phyloP scores from a whole-genome alignment of 1,139 yeast genomes.

The Suhomyces coccinellae region DNA sequence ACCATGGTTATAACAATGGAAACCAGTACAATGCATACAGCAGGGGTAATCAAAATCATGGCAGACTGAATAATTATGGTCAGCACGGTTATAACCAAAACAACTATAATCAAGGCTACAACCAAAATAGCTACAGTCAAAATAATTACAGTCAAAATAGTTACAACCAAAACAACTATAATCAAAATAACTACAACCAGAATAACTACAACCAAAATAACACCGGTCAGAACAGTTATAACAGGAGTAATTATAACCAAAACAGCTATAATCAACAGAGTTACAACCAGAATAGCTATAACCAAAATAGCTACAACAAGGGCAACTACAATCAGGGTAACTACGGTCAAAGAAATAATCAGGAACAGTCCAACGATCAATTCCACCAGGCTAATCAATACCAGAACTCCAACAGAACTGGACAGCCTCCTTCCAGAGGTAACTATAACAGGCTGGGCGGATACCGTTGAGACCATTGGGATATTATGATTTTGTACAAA shows the following conservation, averaged over 20 bases:
- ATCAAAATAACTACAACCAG: conserved; percentile 12
- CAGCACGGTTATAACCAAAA: conserved; percentile 1
- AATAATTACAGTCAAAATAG: conserved; percentile 8
- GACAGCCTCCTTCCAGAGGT: neutral
- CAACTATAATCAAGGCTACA: neutral
- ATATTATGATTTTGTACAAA: no score
- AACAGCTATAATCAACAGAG: conserved; percentile 6
- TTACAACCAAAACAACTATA: conserved; percentile 12
- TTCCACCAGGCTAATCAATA: conserved; percentile 9
- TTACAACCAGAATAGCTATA: conserved; percentile 10
- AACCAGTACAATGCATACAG: conserved; percentile 6
- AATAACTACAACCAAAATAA: conserved; percentile 9
- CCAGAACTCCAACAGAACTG: neutral
- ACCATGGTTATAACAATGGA: conserved; percentile 12
- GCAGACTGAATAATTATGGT: conserved; percentile 1
- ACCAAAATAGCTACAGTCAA: conserved; percentile 12
- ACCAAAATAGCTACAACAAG: neutral
- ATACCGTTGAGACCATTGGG: no score
- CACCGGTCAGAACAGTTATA: conserved; percentile 1
- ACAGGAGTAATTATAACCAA: neutral
- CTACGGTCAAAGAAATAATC: no score
- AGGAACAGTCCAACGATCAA: conserved; percentile 4
- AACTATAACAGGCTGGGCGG: neutral
- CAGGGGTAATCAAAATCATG: conserved; percentile 8
- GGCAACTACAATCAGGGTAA: neutral